A percentile compares a stretch with the other conserved stretches of the same genome.
Evolutionary conservation across 2,329 filamentous ascomycete species (phyloP).

Genomic region (Microsporum audouinii): DNA sequence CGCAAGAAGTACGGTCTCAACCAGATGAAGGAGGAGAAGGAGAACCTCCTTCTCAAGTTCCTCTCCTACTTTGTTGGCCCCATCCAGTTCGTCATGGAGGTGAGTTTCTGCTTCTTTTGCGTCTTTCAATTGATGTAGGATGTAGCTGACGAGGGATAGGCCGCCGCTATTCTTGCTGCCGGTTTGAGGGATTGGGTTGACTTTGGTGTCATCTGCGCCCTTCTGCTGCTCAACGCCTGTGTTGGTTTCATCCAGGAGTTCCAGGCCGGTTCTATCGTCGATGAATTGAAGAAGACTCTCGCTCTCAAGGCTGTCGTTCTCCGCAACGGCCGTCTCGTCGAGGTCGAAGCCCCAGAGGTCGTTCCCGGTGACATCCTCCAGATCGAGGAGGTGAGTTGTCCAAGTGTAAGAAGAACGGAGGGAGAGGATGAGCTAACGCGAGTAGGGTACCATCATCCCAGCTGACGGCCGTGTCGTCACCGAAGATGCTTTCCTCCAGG

Average conservation of each 20-base stretch:
- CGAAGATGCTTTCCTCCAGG: slow-evolving; percentile 72
- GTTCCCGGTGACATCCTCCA: slow-evolving; percentile 84
- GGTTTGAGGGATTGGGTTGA: slow-evolving; percentile 85
- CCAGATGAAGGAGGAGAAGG: slow-evolving; percentile 83
- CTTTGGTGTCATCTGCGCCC: slow-evolving; percentile 78
- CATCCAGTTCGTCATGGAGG: slow-evolving; percentile 92
- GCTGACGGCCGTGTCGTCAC: slow-evolving; percentile 80
- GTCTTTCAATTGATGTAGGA: background rate
- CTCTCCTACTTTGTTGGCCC: slow-evolving; percentile 71
- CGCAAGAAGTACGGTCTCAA: slow-evolving; percentile 71
- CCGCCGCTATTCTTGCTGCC: slow-evolving; percentile 67
- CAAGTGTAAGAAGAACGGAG: too few relatives aligned
- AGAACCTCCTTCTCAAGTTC: slow-evolving; percentile 76
- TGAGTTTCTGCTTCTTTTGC: slow-evolving; percentile 31
- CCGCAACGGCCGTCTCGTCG: slow-evolving; percentile 64
- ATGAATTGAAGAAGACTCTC: slow-evolving; percentile 80
- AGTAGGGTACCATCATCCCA: slow-evolving; percentile 68
- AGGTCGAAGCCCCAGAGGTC: slow-evolving; percentile 71
- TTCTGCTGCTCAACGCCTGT: slow-evolving; percentile 70
- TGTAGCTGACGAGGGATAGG: slow-evolving; percentile 30
- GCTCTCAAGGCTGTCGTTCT: slow-evolving; percentile 79
- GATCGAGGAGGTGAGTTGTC: slow-evolving; percentile 55
- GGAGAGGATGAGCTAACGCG: background rate
- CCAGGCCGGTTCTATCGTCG: slow-evolving; percentile 81
- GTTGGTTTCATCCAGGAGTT: slow-evolving; percentile 86